Evolutionary conservation across 108 stramenopile species (phyloP).

Genomic region (Cyclotella distinguenda): DNA sequence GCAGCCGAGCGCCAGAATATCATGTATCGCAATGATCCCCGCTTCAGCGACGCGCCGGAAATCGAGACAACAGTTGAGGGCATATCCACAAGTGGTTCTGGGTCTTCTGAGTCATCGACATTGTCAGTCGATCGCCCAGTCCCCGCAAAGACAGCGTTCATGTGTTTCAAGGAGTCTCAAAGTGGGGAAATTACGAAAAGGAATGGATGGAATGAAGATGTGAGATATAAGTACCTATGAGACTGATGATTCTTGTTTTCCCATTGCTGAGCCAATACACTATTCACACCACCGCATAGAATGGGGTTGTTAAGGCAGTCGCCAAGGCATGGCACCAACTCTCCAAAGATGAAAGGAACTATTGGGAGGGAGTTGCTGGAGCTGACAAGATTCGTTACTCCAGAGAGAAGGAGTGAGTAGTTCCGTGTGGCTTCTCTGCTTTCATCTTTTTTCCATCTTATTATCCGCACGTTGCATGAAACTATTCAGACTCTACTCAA

Average conservation of each 20-base stretch:
- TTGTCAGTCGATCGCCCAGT: conserved; percentile 14
- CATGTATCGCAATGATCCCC: conserved; percentile 10
- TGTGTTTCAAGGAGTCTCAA: conserved; percentile 35
- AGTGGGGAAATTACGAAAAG: conserved; percentile 12
- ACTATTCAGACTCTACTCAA: no score
- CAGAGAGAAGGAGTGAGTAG: conserved; percentile 32
- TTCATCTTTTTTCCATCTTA: no score
- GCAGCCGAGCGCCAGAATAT: background rate
- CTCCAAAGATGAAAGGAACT: conserved; percentile 8
- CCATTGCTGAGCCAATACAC: background rate
- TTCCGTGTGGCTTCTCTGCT: no score
- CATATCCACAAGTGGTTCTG: background rate
- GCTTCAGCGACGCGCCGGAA: conserved; percentile 23
- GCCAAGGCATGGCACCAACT: conserved; percentile 39
- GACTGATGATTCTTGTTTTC: background rate
- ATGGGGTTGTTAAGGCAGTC: conserved; percentile 23
- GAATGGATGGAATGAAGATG: conserved; percentile 3
- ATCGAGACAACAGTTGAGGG: conserved; percentile 2
- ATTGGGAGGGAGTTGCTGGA: conserved; percentile 32
- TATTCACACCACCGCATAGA: background rate
- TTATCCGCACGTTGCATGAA: no score
- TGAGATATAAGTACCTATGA: background rate
- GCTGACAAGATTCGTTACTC: conserved; percentile 31
- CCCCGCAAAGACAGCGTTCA: conserved; percentile 43
- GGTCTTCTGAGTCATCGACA: conserved; percentile 30